These are phyloP conservation scores for Magnaporthiopsis incrustans DNA, from an alignment of 2,329 filamentous ascomycete genomes.

Conservation along the genomic window DNA sequence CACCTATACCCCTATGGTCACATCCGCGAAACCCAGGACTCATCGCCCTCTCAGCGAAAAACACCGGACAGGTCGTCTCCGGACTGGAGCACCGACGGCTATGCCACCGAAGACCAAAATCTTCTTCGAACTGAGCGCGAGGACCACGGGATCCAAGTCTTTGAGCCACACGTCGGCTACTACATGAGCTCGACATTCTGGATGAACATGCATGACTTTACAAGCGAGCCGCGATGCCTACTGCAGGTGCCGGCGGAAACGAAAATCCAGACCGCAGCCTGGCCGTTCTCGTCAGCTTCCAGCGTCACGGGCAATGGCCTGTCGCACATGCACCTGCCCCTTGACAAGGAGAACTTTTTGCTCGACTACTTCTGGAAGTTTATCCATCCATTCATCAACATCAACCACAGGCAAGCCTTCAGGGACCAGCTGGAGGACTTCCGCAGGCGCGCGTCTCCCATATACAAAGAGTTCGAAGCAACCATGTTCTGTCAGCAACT, in stretches of 20 bases:
- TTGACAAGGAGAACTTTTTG: not conserved
- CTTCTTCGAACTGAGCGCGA: not conserved
- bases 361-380: constrained; percentile 1
- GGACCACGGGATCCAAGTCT: not conserved
- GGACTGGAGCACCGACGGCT: not conserved
- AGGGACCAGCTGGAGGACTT: not conserved
- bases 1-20: not conserved
- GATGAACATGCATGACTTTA: constrained; percentile 6
- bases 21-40: not conserved
- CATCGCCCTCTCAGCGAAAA: not conserved
- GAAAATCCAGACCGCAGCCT: not conserved
- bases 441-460: not conserved
- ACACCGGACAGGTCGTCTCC: not conserved
- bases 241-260: not conserved
- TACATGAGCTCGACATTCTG: constrained; percentile 4
- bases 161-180: constrained; percentile 1
- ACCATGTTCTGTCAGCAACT: not conserved
- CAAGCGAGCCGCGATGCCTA: not conserved
- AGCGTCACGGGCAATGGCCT: not conserved
- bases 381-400: not conserved
- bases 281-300: not conserved
- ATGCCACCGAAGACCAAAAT: not conserved
- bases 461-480: constrained; percentile 1
- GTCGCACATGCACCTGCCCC: constrained; percentile 1
- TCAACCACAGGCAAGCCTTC: not conserved